Percentiles rank a stretch among this genome's conserved stretches.
These are phyloP conservation scores for Russula foetens DNA, from an alignment of 768 basidiomycete species.

Conservation along the genomic window DNA sequence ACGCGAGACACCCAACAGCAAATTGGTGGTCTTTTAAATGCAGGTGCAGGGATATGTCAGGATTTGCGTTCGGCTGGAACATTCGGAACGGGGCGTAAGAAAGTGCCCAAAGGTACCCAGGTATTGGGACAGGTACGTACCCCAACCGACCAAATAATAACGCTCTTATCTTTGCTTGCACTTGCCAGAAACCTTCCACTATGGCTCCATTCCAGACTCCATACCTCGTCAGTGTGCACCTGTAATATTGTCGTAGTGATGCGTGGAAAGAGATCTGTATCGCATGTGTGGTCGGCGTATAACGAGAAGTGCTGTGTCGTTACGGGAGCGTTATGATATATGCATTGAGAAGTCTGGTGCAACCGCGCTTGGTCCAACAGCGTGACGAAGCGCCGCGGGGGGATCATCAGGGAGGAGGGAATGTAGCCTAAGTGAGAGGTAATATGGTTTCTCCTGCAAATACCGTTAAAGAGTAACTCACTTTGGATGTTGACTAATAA, in stretches of 20 bases:
- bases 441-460: neutral
- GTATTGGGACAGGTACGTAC: conserved; percentile 38
- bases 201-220: conserved; percentile 94
- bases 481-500: conserved; percentile 79
- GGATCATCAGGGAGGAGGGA: conserved; percentile 88
- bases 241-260: conserved; percentile 78
- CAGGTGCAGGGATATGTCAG: conserved; percentile 53
- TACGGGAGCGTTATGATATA: conserved; percentile 76
- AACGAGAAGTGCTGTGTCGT: conserved; percentile 62
- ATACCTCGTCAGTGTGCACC: conserved; percentile 89
- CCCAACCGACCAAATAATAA: conserved; percentile 83
- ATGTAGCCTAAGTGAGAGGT: conserved; percentile 58
- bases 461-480: conserved; percentile 29
- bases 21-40: conserved; percentile 72
- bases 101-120: neutral
- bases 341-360: conserved; percentile 72
- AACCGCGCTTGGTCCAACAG: conserved; percentile 78
- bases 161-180: conserved; percentile 78
- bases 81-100: neutral
- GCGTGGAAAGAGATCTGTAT: conserved; percentile 73
- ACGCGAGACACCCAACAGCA: conserved; percentile 74
- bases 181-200: conserved; percentile 79
- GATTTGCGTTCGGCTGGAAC: conserved; percentile 21
- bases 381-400: conserved; percentile 76
- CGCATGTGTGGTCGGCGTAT: conserved; percentile 80